phyloP scores from a whole-genome alignment of 1,284 basidiomycete species.

The Psilocybe mexicana region DNA sequence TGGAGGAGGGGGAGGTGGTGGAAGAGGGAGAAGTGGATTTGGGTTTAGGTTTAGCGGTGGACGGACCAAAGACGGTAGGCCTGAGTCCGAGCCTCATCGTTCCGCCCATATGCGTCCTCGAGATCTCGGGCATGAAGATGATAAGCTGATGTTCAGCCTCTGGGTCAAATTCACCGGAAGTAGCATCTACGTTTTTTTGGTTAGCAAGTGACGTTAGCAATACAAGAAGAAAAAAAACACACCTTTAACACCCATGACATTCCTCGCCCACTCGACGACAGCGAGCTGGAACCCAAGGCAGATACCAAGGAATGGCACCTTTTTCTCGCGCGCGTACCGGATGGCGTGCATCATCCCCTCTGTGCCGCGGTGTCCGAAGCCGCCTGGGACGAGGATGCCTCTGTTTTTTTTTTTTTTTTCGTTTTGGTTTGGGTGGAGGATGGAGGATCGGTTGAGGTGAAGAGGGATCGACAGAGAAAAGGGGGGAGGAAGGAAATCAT shows the following conservation, averaged over 20 bases:
- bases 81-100: conserved; percentile 97
- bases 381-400: conserved; percentile 94
- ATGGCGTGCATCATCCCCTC: conserved; percentile 98
- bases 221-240: conserved; percentile 16
- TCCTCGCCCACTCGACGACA: conserved; percentile 93
- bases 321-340: conserved; percentile 95
- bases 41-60: not conserved
- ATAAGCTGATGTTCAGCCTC: conserved; percentile 73
- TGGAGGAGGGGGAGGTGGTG: not conserved
- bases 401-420: conserved; percentile 36
- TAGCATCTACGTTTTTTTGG: conserved; percentile 61
- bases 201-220: not conserved
- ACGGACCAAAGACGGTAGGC: conserved; percentile 82
- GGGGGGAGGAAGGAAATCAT: not conserved
- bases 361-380: conserved; percentile 91
- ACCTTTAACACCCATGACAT: conserved; percentile 79
- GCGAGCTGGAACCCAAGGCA: conserved; percentile 98
- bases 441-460: too few species aligned
- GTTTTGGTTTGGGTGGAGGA: too few species aligned
- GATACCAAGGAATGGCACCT: conserved; percentile 94
- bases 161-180: conserved; percentile 80
- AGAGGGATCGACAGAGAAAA: too few species aligned
- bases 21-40: not conserved
- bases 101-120: conserved; percentile 96
- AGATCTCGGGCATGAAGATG: conserved; percentile 99